These are phyloP conservation scores for Pochonia chlamydosporia DNA, from an alignment of 2,329 filamentous ascomycete species.

Conservation along the genomic window DNA sequence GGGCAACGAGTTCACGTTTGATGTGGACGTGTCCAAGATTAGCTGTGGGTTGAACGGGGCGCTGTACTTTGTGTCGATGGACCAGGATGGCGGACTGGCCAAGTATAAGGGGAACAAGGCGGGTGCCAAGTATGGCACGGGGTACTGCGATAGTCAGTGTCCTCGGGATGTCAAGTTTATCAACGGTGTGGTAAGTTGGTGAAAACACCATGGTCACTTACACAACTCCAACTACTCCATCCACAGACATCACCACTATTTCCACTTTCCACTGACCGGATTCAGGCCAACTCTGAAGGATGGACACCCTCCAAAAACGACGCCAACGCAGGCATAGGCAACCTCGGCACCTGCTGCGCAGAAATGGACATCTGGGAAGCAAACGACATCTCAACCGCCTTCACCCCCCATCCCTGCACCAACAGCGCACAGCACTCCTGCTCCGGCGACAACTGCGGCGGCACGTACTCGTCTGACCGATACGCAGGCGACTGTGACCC, in stretches of 20 bases:
- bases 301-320: conserved; percentile 48
- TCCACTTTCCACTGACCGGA: no score
- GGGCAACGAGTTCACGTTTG: conserved; percentile 66
- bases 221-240: no score
- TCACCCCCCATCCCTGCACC: conserved; percentile 60
- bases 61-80: conserved; percentile 61
- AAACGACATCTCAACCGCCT: conserved; percentile 58
- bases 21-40: conserved; percentile 63
- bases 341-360: conserved; percentile 51
- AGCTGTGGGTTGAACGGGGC: conserved; percentile 68
- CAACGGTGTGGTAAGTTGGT: conserved; percentile 43
- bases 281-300: conserved; percentile 45
- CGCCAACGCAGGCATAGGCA: conserved; percentile 46
- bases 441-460: conserved; percentile 45
- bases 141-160: conserved; percentile 47
- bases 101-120: conserved; percentile 46
- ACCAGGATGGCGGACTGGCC: conserved; percentile 47
- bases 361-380: conserved; percentile 63
- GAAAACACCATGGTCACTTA: no score
- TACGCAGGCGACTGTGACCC: conserved; percentile 61
- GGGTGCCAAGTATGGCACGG: conserved; percentile 55
- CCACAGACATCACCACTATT: no score
- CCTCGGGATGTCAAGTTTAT: conserved; percentile 53
- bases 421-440: conserved; percentile 44
- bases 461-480: conserved; percentile 44